Percentiles rank a stretch among this genome's conserved stretches.
phyloP scores from a whole-genome alignment of 345 rosid species.

The Melaleuca quinquenervia region DNA sequence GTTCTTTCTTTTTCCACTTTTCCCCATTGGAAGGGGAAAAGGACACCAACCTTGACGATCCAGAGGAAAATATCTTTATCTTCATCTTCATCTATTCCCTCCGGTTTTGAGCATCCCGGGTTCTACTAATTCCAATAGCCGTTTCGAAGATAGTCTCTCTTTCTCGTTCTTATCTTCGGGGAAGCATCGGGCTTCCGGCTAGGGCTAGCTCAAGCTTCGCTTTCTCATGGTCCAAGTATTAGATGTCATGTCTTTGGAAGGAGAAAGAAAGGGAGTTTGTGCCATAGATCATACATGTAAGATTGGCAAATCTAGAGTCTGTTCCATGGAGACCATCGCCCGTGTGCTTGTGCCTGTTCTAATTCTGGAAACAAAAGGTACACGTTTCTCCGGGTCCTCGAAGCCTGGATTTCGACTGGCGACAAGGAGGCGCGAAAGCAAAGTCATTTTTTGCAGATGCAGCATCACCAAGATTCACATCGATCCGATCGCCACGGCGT shows the following conservation, averaged over 20 bases:
- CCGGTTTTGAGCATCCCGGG: neutral
- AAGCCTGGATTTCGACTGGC: neutral
- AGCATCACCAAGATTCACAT: slow-evolving; percentile 69
- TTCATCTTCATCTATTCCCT: neutral
- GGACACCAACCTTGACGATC: neutral
- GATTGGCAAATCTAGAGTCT: neutral
- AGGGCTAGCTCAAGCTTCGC: neutral
- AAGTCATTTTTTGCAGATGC: slow-evolving; percentile 54
- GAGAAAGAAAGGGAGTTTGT: neutral
- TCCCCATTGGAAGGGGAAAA: neutral
- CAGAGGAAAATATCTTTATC: neutral
- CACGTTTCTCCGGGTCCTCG: neutral
- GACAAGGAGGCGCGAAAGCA: neutral
- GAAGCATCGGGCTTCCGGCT: neutral
- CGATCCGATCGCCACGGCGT: neutral
- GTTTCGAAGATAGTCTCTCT: neutral
- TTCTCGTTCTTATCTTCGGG: neutral
- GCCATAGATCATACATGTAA: neutral
- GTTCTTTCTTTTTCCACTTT: neutral
- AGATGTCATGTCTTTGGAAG: neutral
- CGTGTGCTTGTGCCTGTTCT: neutral
- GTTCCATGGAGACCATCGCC: neutral
- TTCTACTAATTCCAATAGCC: neutral
- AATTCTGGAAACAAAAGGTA: neutral
- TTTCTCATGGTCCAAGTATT: neutral